phyloP scores from a whole-genome alignment of 2,329 filamentous ascomycete species.

The Ustulina deusta region DNA sequence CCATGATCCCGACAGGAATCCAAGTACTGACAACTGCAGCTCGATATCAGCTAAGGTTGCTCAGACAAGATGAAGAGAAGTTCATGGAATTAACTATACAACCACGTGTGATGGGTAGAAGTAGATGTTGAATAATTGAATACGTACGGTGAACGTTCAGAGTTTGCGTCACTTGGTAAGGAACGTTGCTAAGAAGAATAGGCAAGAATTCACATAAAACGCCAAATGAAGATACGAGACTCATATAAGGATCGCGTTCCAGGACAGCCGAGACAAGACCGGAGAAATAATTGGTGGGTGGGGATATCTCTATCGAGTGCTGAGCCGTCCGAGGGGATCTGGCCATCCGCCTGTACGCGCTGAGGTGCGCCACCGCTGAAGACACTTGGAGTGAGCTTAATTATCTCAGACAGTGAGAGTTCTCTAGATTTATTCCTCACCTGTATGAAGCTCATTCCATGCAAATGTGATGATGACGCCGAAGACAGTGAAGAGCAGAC shows the following conservation, averaged over 20 bases:
- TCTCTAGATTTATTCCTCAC: constrained; percentile 32
- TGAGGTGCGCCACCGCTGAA: constrained; percentile 56
- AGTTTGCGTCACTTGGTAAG: constrained; percentile 59
- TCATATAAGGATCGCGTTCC: constrained; percentile 52
- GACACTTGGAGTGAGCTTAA: constrained; percentile 9
- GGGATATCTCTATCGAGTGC: constrained; percentile 55
- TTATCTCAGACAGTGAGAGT: constrained; percentile 3
- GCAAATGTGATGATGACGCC: constrained; percentile 49
- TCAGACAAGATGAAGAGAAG: constrained; percentile 13
- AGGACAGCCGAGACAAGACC: constrained; percentile 54
- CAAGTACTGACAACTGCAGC: constrained; percentile 47
- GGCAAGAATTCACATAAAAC: constrained; percentile 61
- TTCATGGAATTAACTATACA: constrained; percentile 3
- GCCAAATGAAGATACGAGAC: constrained; percentile 55
- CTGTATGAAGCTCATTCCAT: constrained; percentile 46
- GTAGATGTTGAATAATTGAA: constrained; percentile 14
- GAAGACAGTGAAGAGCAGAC: constrained; percentile 49
- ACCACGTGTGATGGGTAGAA: constrained; percentile 12
- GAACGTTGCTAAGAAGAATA: constrained; percentile 60
- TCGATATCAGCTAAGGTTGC: constrained; percentile 16
- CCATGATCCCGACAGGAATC: constrained; percentile 53
- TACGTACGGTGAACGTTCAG: constrained; percentile 54
- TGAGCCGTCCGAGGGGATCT: constrained; percentile 52
- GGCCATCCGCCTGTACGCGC: constrained; percentile 57
- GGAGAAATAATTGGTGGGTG: constrained; percentile 58